These are phyloP conservation scores for Sequoia sempervirens DNA, from an alignment of 75 land plant species.

Conservation along the genomic window DNA sequence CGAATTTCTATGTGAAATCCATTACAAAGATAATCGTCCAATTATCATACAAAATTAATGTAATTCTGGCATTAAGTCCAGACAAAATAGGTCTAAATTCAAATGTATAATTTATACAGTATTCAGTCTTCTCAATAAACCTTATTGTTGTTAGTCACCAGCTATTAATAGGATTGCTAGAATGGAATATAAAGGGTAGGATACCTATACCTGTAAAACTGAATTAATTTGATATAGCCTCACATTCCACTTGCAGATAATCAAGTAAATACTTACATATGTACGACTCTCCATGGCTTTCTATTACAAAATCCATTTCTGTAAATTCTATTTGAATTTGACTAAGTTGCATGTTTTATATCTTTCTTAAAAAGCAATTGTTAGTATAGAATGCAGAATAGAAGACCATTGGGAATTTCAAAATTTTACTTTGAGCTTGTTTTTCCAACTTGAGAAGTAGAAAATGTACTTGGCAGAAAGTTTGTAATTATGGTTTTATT, in stretches of 20 bases:
- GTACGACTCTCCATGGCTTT: neutral
- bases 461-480: neutral
- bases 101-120: conserved; percentile 7
- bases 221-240: neutral
- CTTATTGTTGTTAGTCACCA: neutral
- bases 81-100: conserved; percentile 1
- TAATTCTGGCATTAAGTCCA: conserved; percentile 9
- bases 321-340: neutral
- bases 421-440: neutral
- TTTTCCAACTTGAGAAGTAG: neutral
- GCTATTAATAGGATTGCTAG: neutral
- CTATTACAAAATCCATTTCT: neutral
- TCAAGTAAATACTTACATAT: neutral
- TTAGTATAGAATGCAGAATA: neutral
- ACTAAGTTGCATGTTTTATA: neutral
- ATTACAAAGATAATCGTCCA: conserved; percentile 3
- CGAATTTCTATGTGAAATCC: neutral
- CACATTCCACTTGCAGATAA: neutral
- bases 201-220: neutral
- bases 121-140: conserved; percentile 4
- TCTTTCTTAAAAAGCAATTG: neutral
- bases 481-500: neutral
- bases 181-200: neutral
- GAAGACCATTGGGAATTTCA: neutral
- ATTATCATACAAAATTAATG: conserved; percentile 1